A percentile compares a stretch with the other conserved stretches of the same genome.
phyloP scores from a whole-genome alignment of 352 stramenopile species.

The Pythium apleroticum region DNA sequence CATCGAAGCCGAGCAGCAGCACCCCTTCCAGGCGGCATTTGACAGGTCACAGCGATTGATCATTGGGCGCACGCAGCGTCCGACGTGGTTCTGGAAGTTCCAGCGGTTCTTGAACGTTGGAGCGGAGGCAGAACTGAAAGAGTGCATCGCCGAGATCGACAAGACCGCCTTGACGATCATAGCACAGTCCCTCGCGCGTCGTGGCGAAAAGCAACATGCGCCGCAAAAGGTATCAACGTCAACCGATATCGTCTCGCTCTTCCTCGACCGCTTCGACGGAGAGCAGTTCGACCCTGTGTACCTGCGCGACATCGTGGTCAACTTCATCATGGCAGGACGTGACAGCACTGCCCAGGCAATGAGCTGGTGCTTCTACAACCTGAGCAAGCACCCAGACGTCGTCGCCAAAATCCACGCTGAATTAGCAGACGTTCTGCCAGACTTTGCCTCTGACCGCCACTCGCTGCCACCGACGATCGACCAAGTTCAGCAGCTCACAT shows the following conservation, averaged over 20 bases:
- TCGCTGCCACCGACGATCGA: slow-evolving; percentile 37
- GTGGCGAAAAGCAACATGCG: neutral
- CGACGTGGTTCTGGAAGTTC: slow-evolving; percentile 42
- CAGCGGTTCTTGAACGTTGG: slow-evolving; percentile 42
- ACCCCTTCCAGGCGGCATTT: slow-evolving; percentile 29
- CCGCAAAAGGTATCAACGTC: neutral
- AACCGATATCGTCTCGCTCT: slow-evolving; percentile 20
- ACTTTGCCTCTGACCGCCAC: neutral
- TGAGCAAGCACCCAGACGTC: slow-evolving; percentile 58
- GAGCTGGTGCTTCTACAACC: slow-evolving; percentile 72
- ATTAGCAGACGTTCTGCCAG: slow-evolving; percentile 31
- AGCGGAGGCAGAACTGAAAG: slow-evolving; percentile 33
- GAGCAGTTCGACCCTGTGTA: slow-evolving; percentile 7
- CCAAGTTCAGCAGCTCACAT: slow-evolving; percentile 53
- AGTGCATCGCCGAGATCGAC: slow-evolving; percentile 34
- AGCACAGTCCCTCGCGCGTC: slow-evolving; percentile 20
- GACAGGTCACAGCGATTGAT: slow-evolving; percentile 24
- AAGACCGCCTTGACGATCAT: slow-evolving; percentile 40
- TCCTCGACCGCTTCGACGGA: neutral
- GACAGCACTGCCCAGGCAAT: slow-evolving; percentile 75
- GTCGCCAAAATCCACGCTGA: slow-evolving; percentile 52
- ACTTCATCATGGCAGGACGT: slow-evolving; percentile 66
- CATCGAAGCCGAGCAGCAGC: slow-evolving; percentile 1
- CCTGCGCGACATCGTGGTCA: slow-evolving; percentile 85
- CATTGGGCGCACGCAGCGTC: slow-evolving; percentile 44